Conservation (phyloP, 495 filamentous ascomycete species). For the Tuber brumale region DNA sequence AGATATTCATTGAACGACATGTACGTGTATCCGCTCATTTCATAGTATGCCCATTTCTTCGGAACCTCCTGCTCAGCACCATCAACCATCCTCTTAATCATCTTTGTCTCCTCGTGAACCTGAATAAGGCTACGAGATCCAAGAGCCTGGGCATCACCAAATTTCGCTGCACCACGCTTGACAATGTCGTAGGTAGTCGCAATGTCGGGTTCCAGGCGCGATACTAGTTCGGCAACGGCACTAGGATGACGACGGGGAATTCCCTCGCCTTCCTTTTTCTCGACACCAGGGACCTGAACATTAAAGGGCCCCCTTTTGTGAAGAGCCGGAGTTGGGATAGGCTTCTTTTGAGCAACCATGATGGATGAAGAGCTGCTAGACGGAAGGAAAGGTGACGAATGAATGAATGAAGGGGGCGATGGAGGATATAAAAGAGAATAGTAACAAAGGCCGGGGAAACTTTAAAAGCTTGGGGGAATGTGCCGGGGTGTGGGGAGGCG, state of each 20-base stretch:
- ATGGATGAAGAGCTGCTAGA: slow-evolving; percentile 32
- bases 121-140: slow-evolving; percentile 74
- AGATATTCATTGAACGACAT: slow-evolving; percentile 86
- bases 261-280: slow-evolving; percentile 77
- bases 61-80: slow-evolving; percentile 82
- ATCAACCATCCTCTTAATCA: slow-evolving; percentile 92
- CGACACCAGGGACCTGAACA: slow-evolving; percentile 67
- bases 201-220: slow-evolving; percentile 60
- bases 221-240: slow-evolving; percentile 63
- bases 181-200: slow-evolving; percentile 84
- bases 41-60: slow-evolving; percentile 95
- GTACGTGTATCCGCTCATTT: slow-evolving; percentile 81
- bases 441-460: slow-evolving; percentile 2
- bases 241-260: slow-evolving; percentile 72
- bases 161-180: slow-evolving; percentile 66
- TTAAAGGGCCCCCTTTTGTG: slow-evolving; percentile 62
- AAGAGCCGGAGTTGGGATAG: slow-evolving; percentile 59
- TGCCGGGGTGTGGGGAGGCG: slow-evolving; percentile 14
- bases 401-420: slow-evolving; percentile 15
- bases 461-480: slow-evolving; percentile 7
- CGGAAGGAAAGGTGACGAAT: neutral
- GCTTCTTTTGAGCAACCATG: slow-evolving; percentile 49
- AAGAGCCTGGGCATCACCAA: slow-evolving; percentile 81
- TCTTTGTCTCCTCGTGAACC: slow-evolving; percentile 87
- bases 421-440: neutral